These are phyloP conservation scores for Thielaviopsis populi DNA, from an alignment of 2,329 filamentous ascomycete genomes.

Conservation along the genomic window DNA sequence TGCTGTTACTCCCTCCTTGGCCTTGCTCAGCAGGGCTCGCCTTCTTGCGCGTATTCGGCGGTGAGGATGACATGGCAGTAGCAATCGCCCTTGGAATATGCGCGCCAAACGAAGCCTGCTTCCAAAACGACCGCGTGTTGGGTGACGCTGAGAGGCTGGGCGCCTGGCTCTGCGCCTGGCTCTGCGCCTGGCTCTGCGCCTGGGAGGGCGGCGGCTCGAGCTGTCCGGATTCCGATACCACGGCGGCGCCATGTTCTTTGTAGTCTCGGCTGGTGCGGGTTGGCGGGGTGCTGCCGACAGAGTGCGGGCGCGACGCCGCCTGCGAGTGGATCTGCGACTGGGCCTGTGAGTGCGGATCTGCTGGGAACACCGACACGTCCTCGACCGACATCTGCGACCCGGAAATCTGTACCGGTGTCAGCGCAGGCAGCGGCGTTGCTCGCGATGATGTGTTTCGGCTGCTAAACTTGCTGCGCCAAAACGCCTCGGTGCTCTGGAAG, in stretches of 20 bases:
- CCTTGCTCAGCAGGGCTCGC: slow-evolving; percentile 48
- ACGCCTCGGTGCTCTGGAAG: slow-evolving; percentile 42
- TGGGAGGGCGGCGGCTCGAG: slow-evolving; percentile 29
- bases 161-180: slow-evolving; percentile 10
- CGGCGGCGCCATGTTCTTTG: background rate
- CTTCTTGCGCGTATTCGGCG: slow-evolving; percentile 33
- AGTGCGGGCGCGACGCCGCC: slow-evolving; percentile 7
- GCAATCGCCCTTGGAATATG: slow-evolving; percentile 24
- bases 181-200: slow-evolving; percentile 10
- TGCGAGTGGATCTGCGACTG: slow-evolving; percentile 12
- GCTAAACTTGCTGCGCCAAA: slow-evolving; percentile 37
- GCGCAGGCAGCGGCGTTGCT: slow-evolving; percentile 42
- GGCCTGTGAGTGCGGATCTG: slow-evolving; percentile 37
- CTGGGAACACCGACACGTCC: slow-evolving; percentile 21
- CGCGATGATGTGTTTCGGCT: slow-evolving; percentile 36
- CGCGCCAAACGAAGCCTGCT: slow-evolving; percentile 37
- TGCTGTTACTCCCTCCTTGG: slow-evolving; percentile 36
- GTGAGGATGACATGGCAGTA: slow-evolving; percentile 28
- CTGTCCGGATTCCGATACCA: slow-evolving; percentile 25
- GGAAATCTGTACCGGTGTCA: slow-evolving; percentile 39
- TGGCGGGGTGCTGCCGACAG: slow-evolving; percentile 42
- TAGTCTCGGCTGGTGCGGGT: slow-evolving; percentile 33
- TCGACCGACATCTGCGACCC: slow-evolving; percentile 45
- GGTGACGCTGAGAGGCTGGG: slow-evolving; percentile 43
- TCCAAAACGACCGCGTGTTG: slow-evolving; percentile 37